A percentile compares a stretch with the other conserved stretches of the same genome.
phyloP scores from a whole-genome alignment of 306 rosid genomes.

The Mucuna pruriens region DNA sequence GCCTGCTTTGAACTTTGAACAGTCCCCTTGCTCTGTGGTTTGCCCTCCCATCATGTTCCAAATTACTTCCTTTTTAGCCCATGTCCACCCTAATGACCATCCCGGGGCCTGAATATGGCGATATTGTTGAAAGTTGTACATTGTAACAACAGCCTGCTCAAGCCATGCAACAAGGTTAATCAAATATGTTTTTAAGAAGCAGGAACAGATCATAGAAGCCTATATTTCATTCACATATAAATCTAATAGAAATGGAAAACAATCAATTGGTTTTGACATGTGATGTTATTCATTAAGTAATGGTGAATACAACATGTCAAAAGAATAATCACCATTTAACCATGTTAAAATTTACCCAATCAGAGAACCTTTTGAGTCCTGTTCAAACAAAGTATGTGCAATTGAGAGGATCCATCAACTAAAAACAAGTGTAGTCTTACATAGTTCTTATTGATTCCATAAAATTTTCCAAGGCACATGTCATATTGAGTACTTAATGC shows the following conservation, averaged over 20 bases:
- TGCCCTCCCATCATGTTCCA: conserved; percentile 94
- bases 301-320: background rate
- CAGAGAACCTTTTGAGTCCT: background rate
- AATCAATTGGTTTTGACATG: background rate
- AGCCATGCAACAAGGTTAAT: conserved; percentile 30
- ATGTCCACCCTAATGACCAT: conserved; percentile 93
- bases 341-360: background rate
- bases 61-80: conserved; percentile 97
- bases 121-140: conserved; percentile 93
- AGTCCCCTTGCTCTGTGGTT: conserved; percentile 95
- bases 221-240: background rate
- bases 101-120: conserved; percentile 94
- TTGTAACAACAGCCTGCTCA: conserved; percentile 87
- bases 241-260: background rate
- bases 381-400: background rate
- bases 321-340: conserved; percentile 10
- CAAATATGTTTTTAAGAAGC: background rate
- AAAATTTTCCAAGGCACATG: background rate
- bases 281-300: background rate
- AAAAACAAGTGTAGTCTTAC: background rate
- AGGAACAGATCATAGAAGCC: background rate
- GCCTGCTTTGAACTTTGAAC: conserved; percentile 80
- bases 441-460: background rate
- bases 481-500: background rate
- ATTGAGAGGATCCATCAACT: conserved; percentile 14